Evolutionary conservation across 306 rosid species (phyloP).

Genomic region (Begonia peltatifolia): DNA sequence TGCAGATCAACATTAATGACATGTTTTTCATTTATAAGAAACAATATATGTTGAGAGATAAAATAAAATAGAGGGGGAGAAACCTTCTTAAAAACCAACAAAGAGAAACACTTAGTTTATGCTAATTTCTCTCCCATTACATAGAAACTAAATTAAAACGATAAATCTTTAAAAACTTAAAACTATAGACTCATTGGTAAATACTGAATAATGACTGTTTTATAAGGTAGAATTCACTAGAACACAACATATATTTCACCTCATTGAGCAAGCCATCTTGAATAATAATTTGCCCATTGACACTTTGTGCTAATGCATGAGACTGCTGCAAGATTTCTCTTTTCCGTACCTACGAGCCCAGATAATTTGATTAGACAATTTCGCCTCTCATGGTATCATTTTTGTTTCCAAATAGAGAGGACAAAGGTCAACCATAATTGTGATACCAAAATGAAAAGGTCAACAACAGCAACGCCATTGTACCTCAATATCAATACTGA

Average conservation of each 20-base stretch:
- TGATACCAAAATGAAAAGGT: too few relatives aligned
- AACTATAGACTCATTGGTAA: too few relatives aligned
- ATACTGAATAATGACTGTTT: background rate
- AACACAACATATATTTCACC: conserved; percentile 30
- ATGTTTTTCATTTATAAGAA: background rate
- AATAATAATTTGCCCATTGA: conserved; percentile 48
- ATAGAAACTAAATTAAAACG: too few relatives aligned
- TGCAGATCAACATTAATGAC: background rate
- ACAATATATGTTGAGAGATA: background rate
- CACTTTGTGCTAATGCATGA: conserved; percentile 51
- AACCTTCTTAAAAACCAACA: too few relatives aligned
- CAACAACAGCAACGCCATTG: background rate
- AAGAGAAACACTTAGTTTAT: background rate
- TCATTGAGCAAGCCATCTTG: conserved; percentile 67
- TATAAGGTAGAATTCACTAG: conserved; percentile 10
- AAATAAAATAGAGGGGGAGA: too few relatives aligned
- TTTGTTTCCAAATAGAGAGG: too few relatives aligned
- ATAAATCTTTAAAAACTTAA: too few relatives aligned
- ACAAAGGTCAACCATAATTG: too few relatives aligned
- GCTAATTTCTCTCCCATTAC: too few relatives aligned
- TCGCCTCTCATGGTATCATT: background rate
- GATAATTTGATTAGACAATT: conserved; percentile 4
- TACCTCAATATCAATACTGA: conserved; percentile 63
- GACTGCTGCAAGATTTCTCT: conserved; percentile 44
- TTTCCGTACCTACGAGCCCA: conserved; percentile 52